phyloP scores from a whole-genome alignment of 2,329 filamentous ascomycete species.

The Diaporthe sp. region DNA sequence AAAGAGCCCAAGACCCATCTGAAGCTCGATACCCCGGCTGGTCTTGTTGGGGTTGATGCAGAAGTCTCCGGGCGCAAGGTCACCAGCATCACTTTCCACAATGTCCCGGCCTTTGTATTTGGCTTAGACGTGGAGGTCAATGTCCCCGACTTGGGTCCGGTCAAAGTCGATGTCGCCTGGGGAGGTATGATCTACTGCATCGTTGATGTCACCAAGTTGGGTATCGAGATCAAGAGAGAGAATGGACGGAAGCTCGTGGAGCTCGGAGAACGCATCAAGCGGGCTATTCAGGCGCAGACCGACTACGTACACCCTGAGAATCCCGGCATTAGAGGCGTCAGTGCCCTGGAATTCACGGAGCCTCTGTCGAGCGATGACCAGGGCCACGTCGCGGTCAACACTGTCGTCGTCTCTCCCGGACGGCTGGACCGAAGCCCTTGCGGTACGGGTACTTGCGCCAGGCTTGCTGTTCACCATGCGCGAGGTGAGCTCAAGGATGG shows the following conservation, averaged over 20 bases:
- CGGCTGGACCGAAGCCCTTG: not conserved
- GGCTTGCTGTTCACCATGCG: not conserved
- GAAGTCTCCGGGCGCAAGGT: not conserved
- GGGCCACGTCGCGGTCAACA: not conserved
- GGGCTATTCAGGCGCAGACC: not conserved
- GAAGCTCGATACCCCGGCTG: not conserved
- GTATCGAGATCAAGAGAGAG: not conserved
- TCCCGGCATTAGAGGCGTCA: not conserved
- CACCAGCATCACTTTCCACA: not conserved
- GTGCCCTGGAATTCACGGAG: not conserved
- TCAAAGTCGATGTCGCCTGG: not conserved
- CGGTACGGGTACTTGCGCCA: not conserved
- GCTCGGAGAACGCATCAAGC: not conserved
- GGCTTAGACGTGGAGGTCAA: not conserved
- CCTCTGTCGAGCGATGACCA: not conserved
- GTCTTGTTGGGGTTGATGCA: not conserved
- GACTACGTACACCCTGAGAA: not conserved
- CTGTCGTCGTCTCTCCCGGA: not conserved
- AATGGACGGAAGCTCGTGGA: not conserved
- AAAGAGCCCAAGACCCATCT: not conserved
- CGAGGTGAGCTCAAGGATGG: not conserved
- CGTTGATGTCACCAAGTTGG: not conserved
- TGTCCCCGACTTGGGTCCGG: not conserved
- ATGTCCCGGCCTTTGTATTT: not conserved
- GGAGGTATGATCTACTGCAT: not conserved